Evolutionary conservation across 345 rosid genomes (phyloP).

Genomic region (Nephelium lappaceum): DNA sequence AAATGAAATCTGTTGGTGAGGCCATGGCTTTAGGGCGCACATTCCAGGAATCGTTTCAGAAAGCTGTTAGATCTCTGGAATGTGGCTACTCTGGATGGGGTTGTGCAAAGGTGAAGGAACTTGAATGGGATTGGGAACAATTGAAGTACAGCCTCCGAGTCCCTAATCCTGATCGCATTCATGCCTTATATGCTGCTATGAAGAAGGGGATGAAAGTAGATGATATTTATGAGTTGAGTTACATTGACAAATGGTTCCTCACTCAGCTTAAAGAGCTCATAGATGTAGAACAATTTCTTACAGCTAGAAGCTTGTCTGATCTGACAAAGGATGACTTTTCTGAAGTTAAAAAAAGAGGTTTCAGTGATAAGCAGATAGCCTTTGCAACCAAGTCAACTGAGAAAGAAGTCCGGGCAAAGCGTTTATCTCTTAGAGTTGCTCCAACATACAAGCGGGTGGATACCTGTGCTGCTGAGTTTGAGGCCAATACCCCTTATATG

Average conservation of each 20-base stretch:
- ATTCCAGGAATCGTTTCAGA: slow-evolving; percentile 96
- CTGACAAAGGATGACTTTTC: slow-evolving; percentile 79
- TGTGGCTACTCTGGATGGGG: slow-evolving; percentile 94
- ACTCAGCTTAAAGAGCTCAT: slow-evolving; percentile 82
- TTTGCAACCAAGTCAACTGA: slow-evolving; percentile 87
- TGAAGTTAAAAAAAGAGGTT: slow-evolving; percentile 82
- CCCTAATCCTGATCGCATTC: slow-evolving; percentile 84
- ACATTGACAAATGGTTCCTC: slow-evolving; percentile 94
- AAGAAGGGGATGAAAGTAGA: slow-evolving; percentile 94
- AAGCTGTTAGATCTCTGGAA: slow-evolving; percentile 88
- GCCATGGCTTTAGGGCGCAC: slow-evolving; percentile 94
- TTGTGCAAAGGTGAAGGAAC: slow-evolving; percentile 72
- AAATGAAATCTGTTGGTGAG: slow-evolving; percentile 98
- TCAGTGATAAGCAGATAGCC: slow-evolving; percentile 95
- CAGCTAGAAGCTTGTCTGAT: slow-evolving; percentile 52
- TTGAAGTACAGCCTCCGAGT: slow-evolving; percentile 87
- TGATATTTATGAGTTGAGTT: slow-evolving; percentile 75
- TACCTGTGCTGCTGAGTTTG: slow-evolving; percentile 99
- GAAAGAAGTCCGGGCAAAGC: slow-evolving; percentile 71
- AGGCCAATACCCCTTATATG: slow-evolving; percentile 96
- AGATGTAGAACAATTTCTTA: slow-evolving; percentile 91
- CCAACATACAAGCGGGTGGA: slow-evolving; percentile 95
- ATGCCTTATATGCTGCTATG: slow-evolving; percentile 93
- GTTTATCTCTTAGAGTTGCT: slow-evolving; percentile 68
- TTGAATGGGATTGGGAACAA: slow-evolving; percentile 90